Base-by-base conservation (phyloP, 176 grass and related monocot genomes). In the Eleusine coracana region DNA sequence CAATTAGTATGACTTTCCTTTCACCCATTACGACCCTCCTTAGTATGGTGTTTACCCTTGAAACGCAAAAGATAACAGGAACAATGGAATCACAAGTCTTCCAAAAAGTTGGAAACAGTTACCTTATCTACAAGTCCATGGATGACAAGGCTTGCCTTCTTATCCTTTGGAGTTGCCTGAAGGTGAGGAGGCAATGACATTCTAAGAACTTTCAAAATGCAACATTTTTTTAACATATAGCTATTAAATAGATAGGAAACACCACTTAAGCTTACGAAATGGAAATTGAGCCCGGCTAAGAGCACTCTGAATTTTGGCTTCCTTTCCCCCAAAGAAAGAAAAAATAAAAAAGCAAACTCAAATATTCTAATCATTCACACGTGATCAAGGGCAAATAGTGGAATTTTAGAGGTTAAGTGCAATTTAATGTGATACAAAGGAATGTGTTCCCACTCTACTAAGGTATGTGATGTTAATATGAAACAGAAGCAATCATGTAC, bases 51-150 rank as follows among this genome's bases (percentile, higher is more conserved):
- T 5, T 39, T 17, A 68, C 46, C 29, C 46, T 7, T 9, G 36
- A 20, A 27, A 52, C 52, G 18, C 8, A 54, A 21, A 36, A 68
- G 52, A 84, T 84, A 65, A 67, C 52, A 80, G 51, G 76, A 86
- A 80, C 28, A 88, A 83, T 52, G 18, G 56, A 84, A 88, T 11
- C 28, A 45, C 49, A 71, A 29, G 11, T 79, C 77, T 44, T 80
- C 34, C 71, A 59, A 14, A 9, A 37, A 7, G 31, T 7, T 52
- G 49, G 64, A 80, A 71, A 86, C 41, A 80, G 16, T 41, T 77
- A 98, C 96, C 96, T 95, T 91, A 86, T 98, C 96, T 36, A 98
- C 96, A 13, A 95, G 72, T 25, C 91, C 96, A 91, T 93, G 96
- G 78, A 98, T 98, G 70, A 98, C 92, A 86, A 98, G 71, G 84